Evolutionary conservation across 1,284 basidiomycete genomes (phyloP).

Genomic region (Gomphus sp.): DNA sequence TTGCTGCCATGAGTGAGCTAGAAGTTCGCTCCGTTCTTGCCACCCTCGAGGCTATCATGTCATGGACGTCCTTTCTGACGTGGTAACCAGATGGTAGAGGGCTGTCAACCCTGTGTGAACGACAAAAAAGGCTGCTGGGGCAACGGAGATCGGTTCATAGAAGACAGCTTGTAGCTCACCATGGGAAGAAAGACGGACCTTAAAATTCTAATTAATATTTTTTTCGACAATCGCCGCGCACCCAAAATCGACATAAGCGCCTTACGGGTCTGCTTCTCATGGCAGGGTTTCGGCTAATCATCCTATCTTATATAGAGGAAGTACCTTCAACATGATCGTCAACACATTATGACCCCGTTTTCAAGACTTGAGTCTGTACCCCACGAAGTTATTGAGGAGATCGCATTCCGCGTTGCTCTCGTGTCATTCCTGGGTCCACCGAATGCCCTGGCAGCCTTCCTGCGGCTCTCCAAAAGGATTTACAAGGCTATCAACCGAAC

Average conservation of each 20-base stretch:
- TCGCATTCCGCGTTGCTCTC: neutral
- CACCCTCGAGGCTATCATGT: neutral
- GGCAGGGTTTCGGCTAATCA: neutral
- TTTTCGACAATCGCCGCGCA: neutral
- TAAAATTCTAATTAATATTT: neutral
- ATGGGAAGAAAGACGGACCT: neutral
- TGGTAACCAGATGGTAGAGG: neutral
- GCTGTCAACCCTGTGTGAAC: neutral
- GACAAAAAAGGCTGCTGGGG: neutral
- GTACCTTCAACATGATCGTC: neutral
- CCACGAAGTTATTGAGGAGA: neutral
- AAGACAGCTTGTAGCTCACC: neutral
- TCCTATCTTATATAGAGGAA: neutral
- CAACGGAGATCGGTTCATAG: neutral
- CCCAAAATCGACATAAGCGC: neutral
- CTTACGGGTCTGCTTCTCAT: neutral
- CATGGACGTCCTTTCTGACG: neutral
- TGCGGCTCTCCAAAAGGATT: slow-evolving; percentile 37
- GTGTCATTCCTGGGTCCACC: slow-evolving; percentile 27
- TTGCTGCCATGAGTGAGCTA: neutral
- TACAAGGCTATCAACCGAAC: slow-evolving; percentile 32
- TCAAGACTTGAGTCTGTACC: neutral
- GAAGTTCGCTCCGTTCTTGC: neutral
- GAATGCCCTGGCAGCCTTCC: slow-evolving; percentile 35
- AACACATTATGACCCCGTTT: neutral